These are phyloP conservation scores for Suhomyces vadensis DNA, from an alignment of 805 yeast species.

Conservation along the genomic window DNA sequence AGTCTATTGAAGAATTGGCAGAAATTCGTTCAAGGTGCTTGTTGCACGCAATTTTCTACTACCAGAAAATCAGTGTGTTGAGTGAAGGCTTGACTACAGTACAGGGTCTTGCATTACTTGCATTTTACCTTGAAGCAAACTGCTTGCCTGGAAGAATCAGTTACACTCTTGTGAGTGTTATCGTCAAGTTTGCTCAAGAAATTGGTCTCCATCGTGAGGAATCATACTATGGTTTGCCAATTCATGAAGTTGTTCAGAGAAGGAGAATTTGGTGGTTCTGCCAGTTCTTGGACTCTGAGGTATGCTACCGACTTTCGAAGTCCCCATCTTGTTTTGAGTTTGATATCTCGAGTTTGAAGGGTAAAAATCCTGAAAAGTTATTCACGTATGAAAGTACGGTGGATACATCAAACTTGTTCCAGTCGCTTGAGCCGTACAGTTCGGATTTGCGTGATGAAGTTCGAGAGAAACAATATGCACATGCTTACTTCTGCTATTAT, in stretches of 20 bases:
- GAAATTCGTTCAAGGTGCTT: constrained; percentile 1
- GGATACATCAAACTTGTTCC: no score
- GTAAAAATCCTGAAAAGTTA: constrained; percentile 12
- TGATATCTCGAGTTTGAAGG: constrained; percentile 36
- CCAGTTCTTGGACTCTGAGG: constrained; percentile 45
- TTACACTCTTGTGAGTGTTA: constrained; percentile 43
- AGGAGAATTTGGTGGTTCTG: constrained; percentile 52
- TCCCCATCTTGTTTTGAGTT: constrained; percentile 47
- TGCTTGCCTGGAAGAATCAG: constrained; percentile 33
- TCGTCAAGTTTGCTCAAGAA: constrained; percentile 56
- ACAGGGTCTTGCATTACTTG: constrained; percentile 52
- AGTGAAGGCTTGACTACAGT: constrained; percentile 55
- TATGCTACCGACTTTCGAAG: constrained; percentile 48
- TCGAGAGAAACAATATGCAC: constrained; percentile 7
- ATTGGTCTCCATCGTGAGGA: constrained; percentile 42
- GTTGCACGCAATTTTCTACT: constrained; percentile 47
- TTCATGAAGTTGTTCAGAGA: constrained; percentile 19
- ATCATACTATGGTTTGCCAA: neutral
- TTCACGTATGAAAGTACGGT: no score
- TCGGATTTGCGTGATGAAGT: neutral
- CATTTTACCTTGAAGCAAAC: constrained; percentile 36
- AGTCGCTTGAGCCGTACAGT: neutral
- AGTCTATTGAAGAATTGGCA: neutral
- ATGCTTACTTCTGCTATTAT: constrained; percentile 13
- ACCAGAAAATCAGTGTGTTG: constrained; percentile 48